Base-by-base conservation (phyloP, 1,284 basidiomycete genomes). In the Cutaneotrichosporon mucoides region DNA sequence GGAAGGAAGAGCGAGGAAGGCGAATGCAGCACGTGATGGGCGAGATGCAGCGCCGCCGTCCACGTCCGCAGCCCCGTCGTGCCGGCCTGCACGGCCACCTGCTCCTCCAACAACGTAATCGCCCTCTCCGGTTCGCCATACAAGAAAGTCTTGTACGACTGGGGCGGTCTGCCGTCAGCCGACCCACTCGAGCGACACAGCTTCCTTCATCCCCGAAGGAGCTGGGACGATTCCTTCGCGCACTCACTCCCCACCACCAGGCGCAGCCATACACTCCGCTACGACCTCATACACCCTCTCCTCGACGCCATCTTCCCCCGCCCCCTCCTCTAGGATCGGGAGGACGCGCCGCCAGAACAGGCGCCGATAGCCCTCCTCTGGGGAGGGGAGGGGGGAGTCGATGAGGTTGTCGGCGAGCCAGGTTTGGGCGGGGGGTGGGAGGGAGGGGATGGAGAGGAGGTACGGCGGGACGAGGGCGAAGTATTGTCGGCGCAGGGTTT, bases 61-160 rank as follows among this genome's bases (percentile, higher is more conserved):
- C 78, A 79, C 3, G 78, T 79, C 11, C 78, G 60, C 55, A 79
- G 56, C 11, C 78, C 78, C 0, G 78, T 79, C 36, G 77, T 76
- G 24, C 78, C 78, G 3, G 70, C 73, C 60, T 78, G 76, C 16
- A 79, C 73, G 2, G 73, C 76, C 4, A 75, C 73, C 53, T 77
- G 77, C 40, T 78, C 77, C 58, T 79, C 78, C 10, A 73, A 58
- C n/a, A 79, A 64, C 0, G 73, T 76, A 11, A 79, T 68, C 15
- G 13, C 38, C 16, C 35, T 5, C 11, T 68, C 59, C 1, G 49
- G 49, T 0, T n/a, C 6, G 34, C 46, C 34, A 60, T 77, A 79
- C 35, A 78, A 68, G 62, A 79, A 79, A 1, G 77, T 77, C 61
- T 78, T 72, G 65, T 68, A 74, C 5, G 76, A 77, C 16, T 69